phyloP scores from a whole-genome alignment of 208 protist species.

The Leishmania gerbilli region DNA sequence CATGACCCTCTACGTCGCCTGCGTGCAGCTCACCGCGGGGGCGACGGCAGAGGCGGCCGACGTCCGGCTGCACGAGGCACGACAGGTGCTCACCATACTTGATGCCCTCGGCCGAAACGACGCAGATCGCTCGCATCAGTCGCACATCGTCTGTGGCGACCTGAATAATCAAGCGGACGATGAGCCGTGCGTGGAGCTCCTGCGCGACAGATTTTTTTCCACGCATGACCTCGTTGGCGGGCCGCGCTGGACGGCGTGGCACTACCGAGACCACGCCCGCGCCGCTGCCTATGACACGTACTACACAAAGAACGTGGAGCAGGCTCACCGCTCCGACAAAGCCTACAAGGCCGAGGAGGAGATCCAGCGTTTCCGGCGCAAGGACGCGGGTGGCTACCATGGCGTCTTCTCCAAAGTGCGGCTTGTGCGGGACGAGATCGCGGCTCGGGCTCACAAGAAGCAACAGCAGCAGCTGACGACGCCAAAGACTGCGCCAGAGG shows the following conservation, averaged over 20 bases:
- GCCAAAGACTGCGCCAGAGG: not conserved
- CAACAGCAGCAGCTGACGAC: not conserved
- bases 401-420: conserved; percentile 34
- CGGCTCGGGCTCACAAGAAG: not conserved
- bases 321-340: conserved; percentile 36
- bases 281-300: conserved; percentile 39
- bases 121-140: conserved; percentile 66
- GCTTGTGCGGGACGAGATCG: conserved; percentile 34
- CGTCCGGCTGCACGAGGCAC: conserved; percentile 59
- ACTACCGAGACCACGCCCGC: conserved; percentile 42
- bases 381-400: conserved; percentile 24
- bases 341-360: conserved; percentile 45
- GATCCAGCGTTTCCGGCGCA: conserved; percentile 33
- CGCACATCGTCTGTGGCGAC: conserved; percentile 70
- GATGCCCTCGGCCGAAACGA: conserved; percentile 63
- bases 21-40: conserved; percentile 80
- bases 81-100: conserved; percentile 66
- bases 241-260: conserved; percentile 82
- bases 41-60: conserved; percentile 47
- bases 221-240: conserved; percentile 85
- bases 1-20: conserved; percentile 70
- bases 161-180: conserved; percentile 78
- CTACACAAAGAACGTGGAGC: conserved; percentile 41
- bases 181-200: conserved; percentile 73
- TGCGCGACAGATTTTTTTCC: conserved; percentile 74